These are phyloP conservation scores for Macadamia integrifolia DNA, from an alignment of 164 flowering plant species.

Conservation along the genomic window DNA sequence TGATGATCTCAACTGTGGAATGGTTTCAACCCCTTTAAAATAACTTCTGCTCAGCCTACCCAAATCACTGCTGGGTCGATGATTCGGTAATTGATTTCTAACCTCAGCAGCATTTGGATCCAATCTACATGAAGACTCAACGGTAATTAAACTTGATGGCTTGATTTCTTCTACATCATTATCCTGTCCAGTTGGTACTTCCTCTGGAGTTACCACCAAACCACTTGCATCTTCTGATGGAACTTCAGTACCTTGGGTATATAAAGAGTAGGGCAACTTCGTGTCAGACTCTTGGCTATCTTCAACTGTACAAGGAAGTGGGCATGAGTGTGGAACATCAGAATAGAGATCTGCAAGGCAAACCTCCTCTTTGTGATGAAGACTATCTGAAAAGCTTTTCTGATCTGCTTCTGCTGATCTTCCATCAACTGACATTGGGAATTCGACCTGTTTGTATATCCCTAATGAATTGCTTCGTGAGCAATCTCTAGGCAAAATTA, in stretches of 20 bases:
- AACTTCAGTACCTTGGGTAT: constrained; percentile 12
- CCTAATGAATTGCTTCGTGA: constrained; percentile 17
- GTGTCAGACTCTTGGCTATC: constrained; percentile 10
- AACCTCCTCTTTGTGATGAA: constrained; percentile 17
- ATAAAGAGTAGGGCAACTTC: not conserved
- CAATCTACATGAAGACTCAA: constrained; percentile 13
- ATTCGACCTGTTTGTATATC: constrained; percentile 20
- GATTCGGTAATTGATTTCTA: constrained; percentile 45
- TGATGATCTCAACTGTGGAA: constrained; percentile 41
- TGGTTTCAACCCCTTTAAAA: constrained; percentile 46
- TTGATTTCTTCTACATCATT: constrained; percentile 8
- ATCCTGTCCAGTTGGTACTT: constrained; percentile 1
- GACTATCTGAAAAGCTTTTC: constrained; percentile 32
- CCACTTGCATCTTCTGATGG: constrained; percentile 20
- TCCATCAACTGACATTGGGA: constrained; percentile 16
- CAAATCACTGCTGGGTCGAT: constrained; percentile 38
- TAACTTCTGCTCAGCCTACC: constrained; percentile 58
- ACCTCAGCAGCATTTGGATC: constrained; percentile 21
- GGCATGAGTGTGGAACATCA: constrained; percentile 49
- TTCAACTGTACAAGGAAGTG: constrained; percentile 36
- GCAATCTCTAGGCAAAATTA: constrained; percentile 34
- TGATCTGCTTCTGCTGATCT: constrained; percentile 15
- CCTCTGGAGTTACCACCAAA: constrained; percentile 6
- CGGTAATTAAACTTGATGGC: constrained; percentile 5
- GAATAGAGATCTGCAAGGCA: constrained; percentile 20